Evolutionary conservation across 2,329 filamentous ascomycete species (phyloP), one percentile per base, ranked within the genome.

Genomic region (Aspergillus calidoustus): DNA sequence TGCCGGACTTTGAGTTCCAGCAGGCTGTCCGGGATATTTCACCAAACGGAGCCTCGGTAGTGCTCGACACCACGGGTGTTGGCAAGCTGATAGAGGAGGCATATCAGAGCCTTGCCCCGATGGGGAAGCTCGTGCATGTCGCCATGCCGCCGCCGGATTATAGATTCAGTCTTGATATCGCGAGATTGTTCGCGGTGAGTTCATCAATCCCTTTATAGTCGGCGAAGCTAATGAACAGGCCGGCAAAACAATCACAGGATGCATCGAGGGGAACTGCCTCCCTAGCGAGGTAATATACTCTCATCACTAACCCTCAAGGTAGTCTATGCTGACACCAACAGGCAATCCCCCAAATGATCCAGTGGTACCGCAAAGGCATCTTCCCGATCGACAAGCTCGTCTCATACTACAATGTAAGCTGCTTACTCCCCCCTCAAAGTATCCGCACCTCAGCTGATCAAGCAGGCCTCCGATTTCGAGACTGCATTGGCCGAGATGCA

Each of bases 91-190:
- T 71, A 15, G 62, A 68, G 47, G 56, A 64, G 23, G 55, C 61
- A 11, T n/a, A 69, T 3, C 28, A 74, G 47, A 49, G 59, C 7
- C 62, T 64, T 3, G 69, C 79, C 22, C 76, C 77, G 9, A 74
- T 77, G 54, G 84, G 82, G 1, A 81, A 81, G 60, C 74, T 84
- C 19, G 77, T 85, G 1, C 78, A 84, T 60, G 80, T 86, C 19
- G 83, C 84, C 1, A 77, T 79, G 0, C 77, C 82, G 4, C 77
- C 80, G 50, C 73, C 77, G 1, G 78, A 34, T 0, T 68, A 61
- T 34, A 55, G 54, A 41, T 63, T 67, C 41, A 44, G 62, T 55
- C 8, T 31, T 17, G 15, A 56, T 11, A 28, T 25, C 22, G 31
- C 17, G 28, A 7, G 1, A 1, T 30, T 53, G 22, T 19, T 52